Evolutionary conservation across 2,329 filamentous ascomycete species (phyloP), one percentile per base, ranked within the genome.

Genomic region (Lachnellula occidentalis): DNA sequence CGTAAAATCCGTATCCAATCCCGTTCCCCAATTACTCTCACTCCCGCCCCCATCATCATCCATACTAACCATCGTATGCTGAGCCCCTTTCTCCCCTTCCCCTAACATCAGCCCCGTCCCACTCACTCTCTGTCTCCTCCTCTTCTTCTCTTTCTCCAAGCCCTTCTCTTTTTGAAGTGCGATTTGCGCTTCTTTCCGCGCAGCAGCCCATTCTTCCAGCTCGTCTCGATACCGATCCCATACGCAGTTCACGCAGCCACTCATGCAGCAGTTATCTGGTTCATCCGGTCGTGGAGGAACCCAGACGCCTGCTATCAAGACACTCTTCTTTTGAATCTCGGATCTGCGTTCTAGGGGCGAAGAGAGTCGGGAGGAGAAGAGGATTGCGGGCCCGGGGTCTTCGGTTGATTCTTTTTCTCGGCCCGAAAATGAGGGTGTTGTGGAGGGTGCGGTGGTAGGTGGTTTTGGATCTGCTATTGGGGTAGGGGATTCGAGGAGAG

Each of bases 241-340:
- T 2, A 97, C 94, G 71, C 94, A 99, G 70, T 97, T 92, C 48
- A 96, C 92, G 69, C 94, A 99, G 3, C 94, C 94, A 67, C 89
- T 94, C 94, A 99, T 99, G 73, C 94, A 99, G 78, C 94, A 99
- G 69, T 99, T 96, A 66, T 97, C 94, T 3, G 94, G 94, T 72
- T 99, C 92, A 47, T 83, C 79, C 1, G 94, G 94, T 47, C 82
- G 81, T 0, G 91, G 92, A 2, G 94, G 94, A 4, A 97, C 87
- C 17, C 83, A 73, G 1, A 97, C 80, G 3, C 92, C 92, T 1
- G 88, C 91, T 53, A 96, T 76, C 57, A 83, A 76, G 8, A 76
- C 81, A 48, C 83, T 83, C 58, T 80, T 76, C 14, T 78, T 74
- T 12, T 82, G 74, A 36, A 83, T 78, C 45, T 81, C 77, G 3